These are phyloP conservation scores for Salix udensis DNA, from an alignment of 345 rosid genomes.

Conservation along the genomic window DNA sequence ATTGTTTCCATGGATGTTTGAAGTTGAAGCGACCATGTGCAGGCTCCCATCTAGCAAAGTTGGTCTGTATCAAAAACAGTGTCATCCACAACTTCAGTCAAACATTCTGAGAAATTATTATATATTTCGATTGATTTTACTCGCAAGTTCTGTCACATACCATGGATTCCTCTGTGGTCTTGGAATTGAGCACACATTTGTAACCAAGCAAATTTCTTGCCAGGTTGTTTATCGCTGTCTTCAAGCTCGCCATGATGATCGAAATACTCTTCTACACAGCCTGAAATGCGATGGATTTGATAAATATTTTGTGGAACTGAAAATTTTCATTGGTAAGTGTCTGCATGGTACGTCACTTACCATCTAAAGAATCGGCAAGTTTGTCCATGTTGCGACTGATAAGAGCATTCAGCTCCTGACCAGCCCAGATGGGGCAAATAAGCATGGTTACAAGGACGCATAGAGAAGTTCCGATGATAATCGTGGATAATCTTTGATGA, in stretches of 20 bases:
- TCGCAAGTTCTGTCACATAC: constrained; percentile 18
- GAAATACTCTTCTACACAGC: constrained; percentile 35
- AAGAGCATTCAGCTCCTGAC: constrained; percentile 27
- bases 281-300: constrained; percentile 22
- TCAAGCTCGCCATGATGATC: constrained; percentile 2
- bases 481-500: constrained; percentile 35
- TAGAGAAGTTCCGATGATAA: constrained; percentile 34
- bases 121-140: neutral
- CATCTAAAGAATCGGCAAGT: constrained; percentile 38
- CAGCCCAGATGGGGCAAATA: constrained; percentile 47
- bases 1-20: constrained; percentile 54
- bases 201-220: constrained; percentile 31
- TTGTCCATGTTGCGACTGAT: constrained; percentile 35
- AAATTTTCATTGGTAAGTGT: neutral
- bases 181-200: constrained; percentile 42
- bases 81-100: neutral
- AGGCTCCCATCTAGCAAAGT: constrained; percentile 53
- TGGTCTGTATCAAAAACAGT: constrained; percentile 24
- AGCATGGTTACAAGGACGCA: constrained; percentile 34
- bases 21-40: constrained; percentile 48
- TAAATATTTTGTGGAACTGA: neutral
- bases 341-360: constrained; percentile 14
- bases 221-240: constrained; percentile 14
- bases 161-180: constrained; percentile 46
- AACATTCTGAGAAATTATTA: neutral